Evolutionary conservation across 768 basidiomycete species (phyloP).

Genomic region (Symmetrospora coprosmae): DNA sequence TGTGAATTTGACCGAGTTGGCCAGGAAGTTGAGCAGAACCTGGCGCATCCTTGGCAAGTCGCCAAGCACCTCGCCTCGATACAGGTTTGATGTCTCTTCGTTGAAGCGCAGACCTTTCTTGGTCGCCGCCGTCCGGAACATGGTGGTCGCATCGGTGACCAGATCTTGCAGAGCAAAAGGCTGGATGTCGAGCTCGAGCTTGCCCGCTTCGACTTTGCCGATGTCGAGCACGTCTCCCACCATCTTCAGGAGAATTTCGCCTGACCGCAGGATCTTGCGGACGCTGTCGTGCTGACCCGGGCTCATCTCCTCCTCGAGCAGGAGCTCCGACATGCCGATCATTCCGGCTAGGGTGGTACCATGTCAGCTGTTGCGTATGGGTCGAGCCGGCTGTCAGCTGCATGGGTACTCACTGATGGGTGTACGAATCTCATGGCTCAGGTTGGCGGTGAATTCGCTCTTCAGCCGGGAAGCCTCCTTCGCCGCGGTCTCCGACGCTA

Average conservation of each 20-base stretch:
- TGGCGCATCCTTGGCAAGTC: slow-evolving; percentile 27
- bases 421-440: slow-evolving; percentile 29
- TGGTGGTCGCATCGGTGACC: slow-evolving; percentile 19
- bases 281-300: background rate
- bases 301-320: slow-evolving; percentile 17
- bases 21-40: slow-evolving; percentile 24
- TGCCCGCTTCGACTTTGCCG: slow-evolving; percentile 29
- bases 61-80: slow-evolving; percentile 22
- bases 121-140: slow-evolving; percentile 22
- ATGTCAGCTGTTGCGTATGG: background rate
- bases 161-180: slow-evolving; percentile 24
- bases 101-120: slow-evolving; percentile 25
- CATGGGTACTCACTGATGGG: slow-evolving; percentile 3
- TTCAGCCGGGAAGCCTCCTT: slow-evolving; percentile 28
- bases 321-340: slow-evolving; percentile 26
- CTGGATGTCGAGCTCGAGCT: slow-evolving; percentile 23
- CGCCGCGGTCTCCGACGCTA: slow-evolving; percentile 25
- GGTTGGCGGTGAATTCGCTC: slow-evolving; percentile 27
- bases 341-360: slow-evolving; percentile 18
- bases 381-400: background rate
- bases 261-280: slow-evolving; percentile 26
- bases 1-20: slow-evolving; percentile 30
- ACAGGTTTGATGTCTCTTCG: slow-evolving; percentile 15
- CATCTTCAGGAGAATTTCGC: slow-evolving; percentile 28
- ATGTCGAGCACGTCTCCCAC: slow-evolving; percentile 28